phyloP scores from a whole-genome alignment of 164 flowering plant genomes.

The Dillenia suffruticosa region DNA sequence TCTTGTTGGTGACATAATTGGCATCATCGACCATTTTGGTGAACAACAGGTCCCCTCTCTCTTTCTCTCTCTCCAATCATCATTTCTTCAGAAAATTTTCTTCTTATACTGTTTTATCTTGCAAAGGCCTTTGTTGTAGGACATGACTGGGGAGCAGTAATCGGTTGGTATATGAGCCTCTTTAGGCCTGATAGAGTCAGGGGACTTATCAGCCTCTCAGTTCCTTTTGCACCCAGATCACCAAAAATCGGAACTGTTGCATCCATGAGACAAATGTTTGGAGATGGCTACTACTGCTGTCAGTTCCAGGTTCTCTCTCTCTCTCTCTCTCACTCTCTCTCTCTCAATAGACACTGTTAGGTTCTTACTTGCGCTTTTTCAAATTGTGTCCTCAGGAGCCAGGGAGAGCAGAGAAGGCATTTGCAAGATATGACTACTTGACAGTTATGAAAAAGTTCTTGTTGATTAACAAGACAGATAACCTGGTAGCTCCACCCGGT shows the following conservation, averaged over 20 bases:
- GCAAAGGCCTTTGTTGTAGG: constrained; percentile 40
- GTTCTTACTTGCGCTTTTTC: no score
- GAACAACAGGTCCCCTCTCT: constrained; percentile 6
- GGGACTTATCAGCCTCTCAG: constrained; percentile 22
- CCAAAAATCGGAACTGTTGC: constrained; percentile 8
- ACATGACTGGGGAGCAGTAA: constrained; percentile 38
- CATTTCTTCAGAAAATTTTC: constrained; percentile 3
- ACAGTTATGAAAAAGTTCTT: constrained; percentile 46
- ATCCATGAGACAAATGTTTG: constrained; percentile 6
- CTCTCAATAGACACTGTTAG: neutral
- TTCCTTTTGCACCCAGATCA: constrained; percentile 18
- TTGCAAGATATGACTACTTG: constrained; percentile 35
- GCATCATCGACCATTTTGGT: constrained; percentile 9
- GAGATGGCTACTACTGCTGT: constrained; percentile 25
- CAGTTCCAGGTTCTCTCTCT: constrained; percentile 32
- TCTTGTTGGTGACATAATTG: constrained; percentile 15
- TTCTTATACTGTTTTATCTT: neutral
- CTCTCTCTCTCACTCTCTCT: neutral
- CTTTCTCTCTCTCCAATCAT: constrained; percentile 16
- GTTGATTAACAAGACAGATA: constrained; percentile 19
- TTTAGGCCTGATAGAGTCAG: constrained; percentile 36
- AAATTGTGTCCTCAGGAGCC: constrained; percentile 24
- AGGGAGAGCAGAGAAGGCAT: constrained; percentile 52
- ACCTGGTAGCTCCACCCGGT: constrained; percentile 41
- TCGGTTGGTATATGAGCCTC: constrained; percentile 31